These are phyloP conservation scores for Trebouxia gelatinosa DNA, from an alignment of 163 green algal species.

Conservation along the genomic window DNA sequence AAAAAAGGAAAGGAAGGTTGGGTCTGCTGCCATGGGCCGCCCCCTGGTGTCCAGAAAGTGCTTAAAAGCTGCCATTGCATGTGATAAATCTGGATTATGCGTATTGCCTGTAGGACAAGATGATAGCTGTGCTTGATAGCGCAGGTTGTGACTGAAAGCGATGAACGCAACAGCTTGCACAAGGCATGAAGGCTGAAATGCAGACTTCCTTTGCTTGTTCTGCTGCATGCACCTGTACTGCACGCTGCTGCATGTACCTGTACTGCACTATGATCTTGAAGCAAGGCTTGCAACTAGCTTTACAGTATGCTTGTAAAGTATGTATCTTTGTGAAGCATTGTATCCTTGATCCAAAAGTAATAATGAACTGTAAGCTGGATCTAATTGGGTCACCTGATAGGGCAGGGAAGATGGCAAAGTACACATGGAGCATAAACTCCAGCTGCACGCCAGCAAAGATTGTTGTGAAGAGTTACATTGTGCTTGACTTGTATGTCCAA, in stretches of 20 bases:
- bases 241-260: not conserved
- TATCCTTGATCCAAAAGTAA: no score
- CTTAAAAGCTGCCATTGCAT: not conserved
- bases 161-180: no score
- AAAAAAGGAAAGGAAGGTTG: not conserved
- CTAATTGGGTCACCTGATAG: not conserved
- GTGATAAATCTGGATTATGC: not conserved
- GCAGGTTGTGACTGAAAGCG: no score
- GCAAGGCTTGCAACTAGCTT: not conserved
- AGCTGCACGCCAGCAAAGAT: conserved; percentile 2
- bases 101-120: not conserved
- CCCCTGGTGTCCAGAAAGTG: conserved; percentile 10
- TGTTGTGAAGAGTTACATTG: not conserved
- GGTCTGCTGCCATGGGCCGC: not conserved
- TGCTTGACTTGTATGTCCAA: not conserved
- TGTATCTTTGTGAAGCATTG: no score
- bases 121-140: not conserved
- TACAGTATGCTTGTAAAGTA: no score
- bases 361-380: not conserved
- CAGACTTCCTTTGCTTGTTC: no score
- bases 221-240: no score
- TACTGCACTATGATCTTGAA: not conserved
- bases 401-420: conserved; percentile 15
- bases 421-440: not conserved
- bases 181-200: no score